phyloP scores from a whole-genome alignment of 352 stramenopile species.

The Phytophthora citricola region DNA sequence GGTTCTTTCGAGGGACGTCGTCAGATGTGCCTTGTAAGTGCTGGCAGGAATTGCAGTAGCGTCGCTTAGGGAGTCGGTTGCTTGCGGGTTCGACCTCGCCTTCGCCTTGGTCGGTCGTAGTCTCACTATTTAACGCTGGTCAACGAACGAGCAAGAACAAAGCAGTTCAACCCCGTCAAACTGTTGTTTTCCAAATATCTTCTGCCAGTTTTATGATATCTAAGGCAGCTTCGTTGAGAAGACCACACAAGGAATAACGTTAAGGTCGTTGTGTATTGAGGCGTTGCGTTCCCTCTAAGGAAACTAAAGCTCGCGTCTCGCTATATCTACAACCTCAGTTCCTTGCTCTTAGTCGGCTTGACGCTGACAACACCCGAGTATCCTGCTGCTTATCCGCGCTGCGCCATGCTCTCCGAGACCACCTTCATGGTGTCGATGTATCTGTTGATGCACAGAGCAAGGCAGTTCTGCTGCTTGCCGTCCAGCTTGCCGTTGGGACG shows the following conservation, averaged over 20 bases:
- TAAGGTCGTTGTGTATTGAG: conserved; percentile 32
- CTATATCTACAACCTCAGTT: background rate
- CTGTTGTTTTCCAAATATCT: background rate
- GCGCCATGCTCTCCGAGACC: conserved; percentile 83
- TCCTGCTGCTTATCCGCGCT: conserved; percentile 44
- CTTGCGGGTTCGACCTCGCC: conserved; percentile 27
- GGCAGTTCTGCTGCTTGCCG: conserved; percentile 92
- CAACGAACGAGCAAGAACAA: conserved; percentile 38
- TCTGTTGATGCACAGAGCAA: conserved; percentile 89
- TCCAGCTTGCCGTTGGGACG: conserved; percentile 83
- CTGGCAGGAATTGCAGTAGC: conserved; percentile 7
- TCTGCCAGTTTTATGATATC: background rate
- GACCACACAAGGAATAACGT: too few relatives aligned
- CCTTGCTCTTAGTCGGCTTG: background rate
- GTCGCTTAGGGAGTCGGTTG: conserved; percentile 45
- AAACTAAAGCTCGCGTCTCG: conserved; percentile 20
- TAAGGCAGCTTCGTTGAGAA: too few relatives aligned
- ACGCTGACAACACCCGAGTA: conserved; percentile 2
- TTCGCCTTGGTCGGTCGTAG: conserved; percentile 38
- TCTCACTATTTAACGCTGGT: conserved; percentile 39
- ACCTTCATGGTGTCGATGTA: conserved; percentile 94
- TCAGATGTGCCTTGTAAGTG: conserved; percentile 11
- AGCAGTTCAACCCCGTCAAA: conserved; percentile 35
- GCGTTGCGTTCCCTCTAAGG: conserved; percentile 19
- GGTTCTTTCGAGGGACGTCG: background rate